These are phyloP conservation scores for Globisporangium emineosum DNA, from an alignment of 352 stramenopile genomes.

Conservation along the genomic window DNA sequence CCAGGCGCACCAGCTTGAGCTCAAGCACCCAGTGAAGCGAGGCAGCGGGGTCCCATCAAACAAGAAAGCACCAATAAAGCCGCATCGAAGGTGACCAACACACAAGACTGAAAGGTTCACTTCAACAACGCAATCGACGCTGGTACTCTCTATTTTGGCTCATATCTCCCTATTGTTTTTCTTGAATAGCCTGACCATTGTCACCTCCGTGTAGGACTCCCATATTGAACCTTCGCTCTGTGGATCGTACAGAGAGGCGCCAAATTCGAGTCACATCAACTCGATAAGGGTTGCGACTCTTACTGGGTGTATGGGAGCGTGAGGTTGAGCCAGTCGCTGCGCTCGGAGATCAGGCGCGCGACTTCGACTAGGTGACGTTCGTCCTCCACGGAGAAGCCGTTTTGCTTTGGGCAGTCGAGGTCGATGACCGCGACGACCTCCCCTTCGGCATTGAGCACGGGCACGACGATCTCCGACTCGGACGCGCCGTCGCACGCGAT, in stretches of 20 bases:
- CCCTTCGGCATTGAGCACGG: slow-evolving; percentile 57
- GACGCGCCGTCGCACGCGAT: slow-evolving; percentile 82
- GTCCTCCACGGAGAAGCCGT: slow-evolving; percentile 71
- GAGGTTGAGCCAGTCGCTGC: slow-evolving; percentile 68
- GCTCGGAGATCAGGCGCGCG: slow-evolving; percentile 47
- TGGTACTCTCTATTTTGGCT: not conserved
- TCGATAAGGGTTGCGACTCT: not conserved
- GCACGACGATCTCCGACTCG: slow-evolving; percentile 79
- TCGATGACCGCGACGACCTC: slow-evolving; percentile 75
- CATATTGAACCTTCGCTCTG: not conserved
- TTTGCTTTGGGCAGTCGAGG: slow-evolving; percentile 67
- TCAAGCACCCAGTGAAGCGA: slow-evolving; percentile 8
- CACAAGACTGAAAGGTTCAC: not conserved
- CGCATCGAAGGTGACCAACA: not conserved
- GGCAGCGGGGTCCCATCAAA: not conserved
- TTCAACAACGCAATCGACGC: not conserved
- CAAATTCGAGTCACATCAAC: not conserved
- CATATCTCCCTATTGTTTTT: not conserved
- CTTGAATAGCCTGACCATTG: not conserved
- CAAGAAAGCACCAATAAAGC: not conserved
- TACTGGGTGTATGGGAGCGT: slow-evolving; percentile 51
- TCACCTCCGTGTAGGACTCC: slow-evolving; percentile 3
- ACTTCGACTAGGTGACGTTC: slow-evolving; percentile 65
- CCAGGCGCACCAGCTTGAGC: slow-evolving; percentile 5
- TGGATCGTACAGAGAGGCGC: slow-evolving; percentile 4